These are phyloP conservation scores for Eucalyptus fibrosa DNA, from an alignment of 345 rosid species.

Conservation along the genomic window DNA sequence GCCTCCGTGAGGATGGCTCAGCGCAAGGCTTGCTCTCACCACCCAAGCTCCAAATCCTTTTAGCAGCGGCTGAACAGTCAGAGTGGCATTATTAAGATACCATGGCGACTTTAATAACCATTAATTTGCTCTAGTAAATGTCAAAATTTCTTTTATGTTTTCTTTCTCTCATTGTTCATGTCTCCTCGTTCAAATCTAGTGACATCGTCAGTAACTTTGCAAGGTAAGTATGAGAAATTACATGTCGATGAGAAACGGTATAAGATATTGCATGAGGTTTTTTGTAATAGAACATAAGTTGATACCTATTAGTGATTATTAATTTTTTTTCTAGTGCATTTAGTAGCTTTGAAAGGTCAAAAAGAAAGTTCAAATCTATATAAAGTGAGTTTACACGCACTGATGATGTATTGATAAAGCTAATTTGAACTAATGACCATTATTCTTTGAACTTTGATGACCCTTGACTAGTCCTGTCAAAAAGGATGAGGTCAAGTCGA, in stretches of 20 bases:
- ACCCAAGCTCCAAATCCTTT: neutral
- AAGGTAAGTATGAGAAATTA: neutral
- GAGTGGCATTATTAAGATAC: neutral
- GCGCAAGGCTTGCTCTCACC: neutral
- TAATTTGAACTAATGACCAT: neutral
- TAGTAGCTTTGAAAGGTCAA: neutral
- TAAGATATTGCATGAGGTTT: neutral
- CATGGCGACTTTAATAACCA: neutral
- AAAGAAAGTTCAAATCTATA: neutral
- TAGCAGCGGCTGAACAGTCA: rapidly evolving
- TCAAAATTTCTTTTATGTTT: neutral
- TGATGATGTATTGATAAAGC: neutral
- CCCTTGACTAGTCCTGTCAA: neutral
- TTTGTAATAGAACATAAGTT: neutral
- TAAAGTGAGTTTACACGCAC: neutral
- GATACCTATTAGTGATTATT: neutral
- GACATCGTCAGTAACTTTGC: neutral
- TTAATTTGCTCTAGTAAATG: neutral
- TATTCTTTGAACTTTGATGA: neutral
- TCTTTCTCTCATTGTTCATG: neutral
- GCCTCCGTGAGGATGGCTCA: neutral
- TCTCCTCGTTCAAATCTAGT: neutral
- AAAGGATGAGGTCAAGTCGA: too few relatives aligned
- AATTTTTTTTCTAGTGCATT: neutral
- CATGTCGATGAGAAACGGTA: neutral